Evolutionary conservation across 768 basidiomycete genomes (phyloP).

Genomic region (Asterophora lycoperdoides): DNA sequence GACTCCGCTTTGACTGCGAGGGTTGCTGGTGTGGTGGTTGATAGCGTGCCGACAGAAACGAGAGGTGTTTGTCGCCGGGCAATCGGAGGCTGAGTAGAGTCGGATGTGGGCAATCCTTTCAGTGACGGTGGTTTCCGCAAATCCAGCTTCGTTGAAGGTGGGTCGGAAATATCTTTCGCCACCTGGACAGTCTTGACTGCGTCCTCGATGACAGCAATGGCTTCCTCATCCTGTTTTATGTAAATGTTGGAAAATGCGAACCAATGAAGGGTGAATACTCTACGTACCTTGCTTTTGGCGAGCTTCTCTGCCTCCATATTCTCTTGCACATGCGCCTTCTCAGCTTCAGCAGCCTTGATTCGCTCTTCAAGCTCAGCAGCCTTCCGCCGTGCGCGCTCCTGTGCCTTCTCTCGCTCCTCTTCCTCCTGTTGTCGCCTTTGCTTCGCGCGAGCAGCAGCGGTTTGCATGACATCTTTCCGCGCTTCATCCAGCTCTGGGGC

Average conservation of each 20-base stretch:
- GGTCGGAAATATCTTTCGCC: not conserved
- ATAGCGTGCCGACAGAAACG: slow-evolving; percentile 15
- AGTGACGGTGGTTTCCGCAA: slow-evolving; percentile 32
- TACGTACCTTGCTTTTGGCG: slow-evolving; percentile 13
- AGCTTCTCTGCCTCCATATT: slow-evolving; percentile 19
- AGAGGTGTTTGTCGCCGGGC: slow-evolving; percentile 24
- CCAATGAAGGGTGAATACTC: not conserved
- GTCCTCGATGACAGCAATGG: slow-evolving; percentile 42
- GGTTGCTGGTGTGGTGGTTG: slow-evolving; percentile 19
- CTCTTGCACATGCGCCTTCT: slow-evolving; percentile 27
- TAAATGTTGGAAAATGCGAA: not conserved
- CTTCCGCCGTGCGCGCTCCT: slow-evolving; percentile 77
- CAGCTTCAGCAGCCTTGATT: slow-evolving; percentile 44
- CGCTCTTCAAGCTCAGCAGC: slow-evolving; percentile 71
- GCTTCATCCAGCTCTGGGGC: slow-evolving; percentile 56
- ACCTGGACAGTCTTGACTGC: slow-evolving; percentile 31
- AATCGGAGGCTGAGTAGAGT: slow-evolving; percentile 24
- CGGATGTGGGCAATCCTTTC: slow-evolving; percentile 23
- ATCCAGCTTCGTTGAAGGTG: not conserved
- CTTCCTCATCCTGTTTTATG: slow-evolving; percentile 31
- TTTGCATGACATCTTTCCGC: slow-evolving; percentile 79
- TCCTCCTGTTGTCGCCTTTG: slow-evolving; percentile 80
- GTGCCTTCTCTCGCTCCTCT: slow-evolving; percentile 72
- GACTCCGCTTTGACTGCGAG: slow-evolving; percentile 47
- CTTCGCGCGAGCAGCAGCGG: slow-evolving; percentile 78